Base-by-base conservation (phyloP, 345 rosid genomes). In the Aurinia saxatilis region DNA sequence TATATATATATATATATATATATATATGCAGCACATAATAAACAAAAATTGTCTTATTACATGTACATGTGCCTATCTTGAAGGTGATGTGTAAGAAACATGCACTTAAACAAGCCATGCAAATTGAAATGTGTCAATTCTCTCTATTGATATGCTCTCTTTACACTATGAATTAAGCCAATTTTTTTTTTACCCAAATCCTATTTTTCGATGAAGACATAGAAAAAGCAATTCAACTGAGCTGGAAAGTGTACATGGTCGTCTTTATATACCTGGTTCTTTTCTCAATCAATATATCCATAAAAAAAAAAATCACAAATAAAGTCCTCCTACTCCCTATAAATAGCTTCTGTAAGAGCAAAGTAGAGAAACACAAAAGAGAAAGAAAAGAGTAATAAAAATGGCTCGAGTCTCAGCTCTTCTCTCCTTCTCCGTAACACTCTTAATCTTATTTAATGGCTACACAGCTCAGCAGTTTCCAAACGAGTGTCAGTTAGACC, bases 401-500 rank as follows among this genome's bases (percentile, higher is more conserved):
- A 73, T 73, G 77, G 73, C 54, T 60, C 56, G 66, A 4, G 75
- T 50, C 30, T 48, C 75, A 33, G 59, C 61, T 39, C 57, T 75
- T 27, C 79, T 81, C 50, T 54, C 68, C 21, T 59, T 81, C 5
- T 40, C 73, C 17, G 36, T 84, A 9, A 69, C 78, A 25, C 68
- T 82, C 64, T 46, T 86, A 37, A 19, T 79, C 44, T 64, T 80
- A 17, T 59, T 78, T 65, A 60, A 73, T 51, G 73, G 80, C 53
- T 81, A 77, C 67, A 58, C 64, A n/a, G 83, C 80, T 47, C 74
- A 60, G 14, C 14, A 73, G 61, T 73, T 60, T 48, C 73, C 58
- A 25, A 53, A 67, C 27, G 77, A 80, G 70, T 88, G 90, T 69
- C 81, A 77, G 47, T 63, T 88, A 30, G 76, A 80, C 44, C 69